phyloP scores from a whole-genome alignment of 1,139 yeast genomes.

The Hyphopichia fennica region DNA sequence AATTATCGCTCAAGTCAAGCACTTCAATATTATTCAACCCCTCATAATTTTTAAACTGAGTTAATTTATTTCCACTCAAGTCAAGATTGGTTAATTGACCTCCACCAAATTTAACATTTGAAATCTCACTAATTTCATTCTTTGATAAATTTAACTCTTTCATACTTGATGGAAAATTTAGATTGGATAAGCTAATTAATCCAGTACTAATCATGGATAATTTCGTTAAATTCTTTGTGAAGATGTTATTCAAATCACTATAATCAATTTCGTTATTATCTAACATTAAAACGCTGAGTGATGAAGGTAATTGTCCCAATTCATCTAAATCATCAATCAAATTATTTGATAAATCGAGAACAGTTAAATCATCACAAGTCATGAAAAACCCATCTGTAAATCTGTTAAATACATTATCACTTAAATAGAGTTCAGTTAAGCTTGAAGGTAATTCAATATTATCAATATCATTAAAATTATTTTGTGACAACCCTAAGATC shows the following conservation, averaged over 20 bases:
- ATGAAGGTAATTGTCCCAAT: conserved; percentile 20
- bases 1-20: conserved; percentile 16
- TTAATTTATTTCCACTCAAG: conserved; percentile 14
- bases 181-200: conserved; percentile 15
- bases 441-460: conserved; percentile 13
- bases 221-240: conserved; percentile 15
- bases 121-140: conserved; percentile 19
- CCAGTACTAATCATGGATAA: conserved; percentile 24
- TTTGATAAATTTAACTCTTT: conserved; percentile 15
- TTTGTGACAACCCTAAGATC: conserved; percentile 16
- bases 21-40: conserved; percentile 2
- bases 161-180: conserved; percentile 17
- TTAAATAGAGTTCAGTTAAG: conserved; percentile 15
- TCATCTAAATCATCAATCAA: conserved; percentile 25
- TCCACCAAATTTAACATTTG: conserved; percentile 13
- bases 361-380: conserved; percentile 9
- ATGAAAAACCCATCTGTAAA: conserved; percentile 16
- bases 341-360: conserved; percentile 19
- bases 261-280: conserved; percentile 26
- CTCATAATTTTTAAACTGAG: conserved; percentile 4
- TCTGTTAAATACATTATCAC: conserved; percentile 15
- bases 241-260: conserved; percentile 17
- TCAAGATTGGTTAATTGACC: conserved; percentile 11
- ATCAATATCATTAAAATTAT: conserved; percentile 12
- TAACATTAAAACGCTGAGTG: conserved; percentile 15